Evolutionary conservation across 495 filamentous ascomycete species (phyloP).

Genomic region (Ramalina intermedia): DNA sequence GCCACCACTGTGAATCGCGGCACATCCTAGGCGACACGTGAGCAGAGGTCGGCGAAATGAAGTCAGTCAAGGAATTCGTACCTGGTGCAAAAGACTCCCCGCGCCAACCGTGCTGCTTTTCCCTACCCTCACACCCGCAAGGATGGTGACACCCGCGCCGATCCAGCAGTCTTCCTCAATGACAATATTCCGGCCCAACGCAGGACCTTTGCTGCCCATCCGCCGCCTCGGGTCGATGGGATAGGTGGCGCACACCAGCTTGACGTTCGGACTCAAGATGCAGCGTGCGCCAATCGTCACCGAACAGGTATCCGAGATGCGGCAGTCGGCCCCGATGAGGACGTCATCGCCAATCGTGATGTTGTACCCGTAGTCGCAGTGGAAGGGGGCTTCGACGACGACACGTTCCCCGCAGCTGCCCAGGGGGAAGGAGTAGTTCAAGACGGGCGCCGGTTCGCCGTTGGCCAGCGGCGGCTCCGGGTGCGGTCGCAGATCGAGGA

Average conservation of each 20-base stretch:
- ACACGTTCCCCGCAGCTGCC: slow-evolving; percentile 66
- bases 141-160: slow-evolving; percentile 70
- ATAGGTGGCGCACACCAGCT: slow-evolving; percentile 63
- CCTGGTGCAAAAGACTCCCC: slow-evolving; percentile 19
- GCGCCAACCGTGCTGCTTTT: slow-evolving; percentile 32
- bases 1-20: slow-evolving; percentile 45
- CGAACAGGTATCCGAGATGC: slow-evolving; percentile 64
- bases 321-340: slow-evolving; percentile 72
- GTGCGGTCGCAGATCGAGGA: slow-evolving; percentile 31
- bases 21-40: slow-evolving; percentile 32
- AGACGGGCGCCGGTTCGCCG: slow-evolving; percentile 26
- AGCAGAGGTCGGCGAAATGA: not conserved
- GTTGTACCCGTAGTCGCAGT: slow-evolving; percentile 93
- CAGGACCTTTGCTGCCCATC: slow-evolving; percentile 58
- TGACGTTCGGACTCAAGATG: slow-evolving; percentile 77
- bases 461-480: slow-evolving; percentile 26
- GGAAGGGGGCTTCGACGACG: slow-evolving; percentile 78
- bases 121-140: slow-evolving; percentile 41
- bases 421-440: slow-evolving; percentile 26
- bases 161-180: slow-evolving; percentile 89
- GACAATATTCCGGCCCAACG: slow-evolving; percentile 54
- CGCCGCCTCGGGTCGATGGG: slow-evolving; percentile 62
- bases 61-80: not conserved
- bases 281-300: slow-evolving; percentile 69
- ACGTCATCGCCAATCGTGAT: slow-evolving; percentile 79